Percentiles rank a stretch among this genome's conserved stretches.
Evolutionary conservation across 2,329 filamentous ascomycete species (phyloP).

Genomic region (Monosporascus sp.): DNA sequence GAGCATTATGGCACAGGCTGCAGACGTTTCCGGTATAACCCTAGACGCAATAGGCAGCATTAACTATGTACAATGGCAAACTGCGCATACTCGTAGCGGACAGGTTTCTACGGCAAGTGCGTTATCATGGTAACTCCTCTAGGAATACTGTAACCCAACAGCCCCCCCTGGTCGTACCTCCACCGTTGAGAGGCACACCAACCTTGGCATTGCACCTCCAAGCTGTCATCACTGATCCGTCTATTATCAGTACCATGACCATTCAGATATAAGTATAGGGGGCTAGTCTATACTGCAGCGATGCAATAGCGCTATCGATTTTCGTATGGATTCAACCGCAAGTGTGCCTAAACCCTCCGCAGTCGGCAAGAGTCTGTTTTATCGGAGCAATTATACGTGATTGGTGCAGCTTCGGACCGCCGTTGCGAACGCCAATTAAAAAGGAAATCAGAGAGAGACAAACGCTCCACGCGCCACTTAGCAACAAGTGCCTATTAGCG

Average conservation of each 20-base stretch:
- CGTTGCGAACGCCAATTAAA: neutral
- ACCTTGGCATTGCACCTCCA: slow-evolving; percentile 1
- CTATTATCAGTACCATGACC: too few species aligned
- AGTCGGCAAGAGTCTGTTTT: neutral
- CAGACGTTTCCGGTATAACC: too few species aligned
- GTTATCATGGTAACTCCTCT: neutral
- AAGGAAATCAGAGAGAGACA: neutral
- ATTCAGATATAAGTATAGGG: too few species aligned
- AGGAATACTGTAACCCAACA: too few species aligned
- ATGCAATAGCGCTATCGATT: too few species aligned
- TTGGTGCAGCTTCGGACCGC: too few species aligned
- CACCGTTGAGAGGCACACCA: neutral
- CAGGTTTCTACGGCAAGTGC: neutral
- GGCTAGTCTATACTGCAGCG: too few species aligned
- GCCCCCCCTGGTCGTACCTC: neutral
- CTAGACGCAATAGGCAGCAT: too few species aligned
- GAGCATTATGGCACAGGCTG: neutral
- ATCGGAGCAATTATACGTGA: neutral
- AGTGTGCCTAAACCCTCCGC: too few species aligned
- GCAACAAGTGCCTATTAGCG: neutral
- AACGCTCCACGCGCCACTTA: too few species aligned
- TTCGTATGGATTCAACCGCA: too few species aligned
- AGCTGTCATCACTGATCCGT: neutral
- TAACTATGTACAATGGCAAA: neutral
- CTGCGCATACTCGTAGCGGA: neutral